phyloP scores from a whole-genome alignment of 495 filamentous ascomycete species.

The Letharia columbiana region DNA sequence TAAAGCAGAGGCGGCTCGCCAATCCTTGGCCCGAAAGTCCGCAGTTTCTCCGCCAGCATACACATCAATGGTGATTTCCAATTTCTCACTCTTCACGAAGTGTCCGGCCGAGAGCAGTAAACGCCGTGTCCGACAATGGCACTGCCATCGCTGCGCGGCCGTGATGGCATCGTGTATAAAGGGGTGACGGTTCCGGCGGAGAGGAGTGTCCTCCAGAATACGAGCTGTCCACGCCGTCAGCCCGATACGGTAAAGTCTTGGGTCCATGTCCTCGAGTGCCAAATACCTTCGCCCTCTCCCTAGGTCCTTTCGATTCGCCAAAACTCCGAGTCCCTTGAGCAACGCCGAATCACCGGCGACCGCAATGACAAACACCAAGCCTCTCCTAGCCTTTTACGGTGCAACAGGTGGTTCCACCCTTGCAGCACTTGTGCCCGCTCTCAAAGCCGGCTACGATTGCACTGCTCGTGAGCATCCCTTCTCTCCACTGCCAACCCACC shows the following conservation, averaged over 20 bases:
- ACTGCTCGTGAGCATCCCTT: slow-evolving; percentile 26
- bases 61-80: too few relatives aligned
- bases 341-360: not conserved
- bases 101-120: not conserved
- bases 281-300: not conserved
- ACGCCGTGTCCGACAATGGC: not conserved
- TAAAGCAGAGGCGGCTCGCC: too few relatives aligned
- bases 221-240: not conserved
- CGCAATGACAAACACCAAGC: slow-evolving; percentile 18
- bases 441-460: slow-evolving; percentile 44
- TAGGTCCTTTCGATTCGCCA: not conserved
- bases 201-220: not conserved
- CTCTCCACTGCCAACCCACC: not conserved
- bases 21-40: too few relatives aligned
- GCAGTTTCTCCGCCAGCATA: too few relatives aligned
- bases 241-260: not conserved
- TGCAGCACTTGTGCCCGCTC: slow-evolving; percentile 40
- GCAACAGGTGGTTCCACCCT: slow-evolving; percentile 43
- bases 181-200: not conserved
- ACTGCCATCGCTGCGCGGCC: not conserved
- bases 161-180: not conserved
- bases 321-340: not conserved
- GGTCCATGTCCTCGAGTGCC: not conserved
- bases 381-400: slow-evolving; percentile 41
- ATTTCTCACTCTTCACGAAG: not conserved